phyloP scores from a whole-genome alignment of 805 yeast genomes.

The Sugiyamaella mastotermitis region DNA sequence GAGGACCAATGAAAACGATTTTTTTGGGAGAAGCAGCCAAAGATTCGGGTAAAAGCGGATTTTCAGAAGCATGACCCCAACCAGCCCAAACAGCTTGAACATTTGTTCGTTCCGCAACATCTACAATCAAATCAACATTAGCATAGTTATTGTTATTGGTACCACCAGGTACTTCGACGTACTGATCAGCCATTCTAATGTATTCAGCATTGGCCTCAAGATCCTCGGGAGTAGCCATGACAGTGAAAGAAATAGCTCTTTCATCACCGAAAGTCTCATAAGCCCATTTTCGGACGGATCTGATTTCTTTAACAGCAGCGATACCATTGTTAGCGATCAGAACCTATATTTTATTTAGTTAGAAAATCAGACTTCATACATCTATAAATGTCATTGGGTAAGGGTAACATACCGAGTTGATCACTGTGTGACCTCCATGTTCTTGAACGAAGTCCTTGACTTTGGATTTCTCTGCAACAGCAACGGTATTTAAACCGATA shows the following conservation, averaged over 20 bases:
- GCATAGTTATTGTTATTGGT: slow-evolving; percentile 98
- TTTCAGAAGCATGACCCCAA: slow-evolving; percentile 99
- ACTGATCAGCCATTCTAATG: slow-evolving; percentile 98
- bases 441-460: slow-evolving; percentile 79
- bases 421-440: slow-evolving; percentile 93
- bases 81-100: slow-evolving; percentile 99
- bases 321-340: slow-evolving; percentile 98
- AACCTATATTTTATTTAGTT: slow-evolving; percentile 32
- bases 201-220: slow-evolving; percentile 94
- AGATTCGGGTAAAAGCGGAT: slow-evolving; percentile 88
- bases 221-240: slow-evolving; percentile 99
- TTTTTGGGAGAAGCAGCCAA: slow-evolving; percentile 89
- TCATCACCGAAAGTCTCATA: slow-evolving; percentile 98
- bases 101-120: slow-evolving; percentile 91
- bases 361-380: too few species aligned
- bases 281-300: slow-evolving; percentile 98
- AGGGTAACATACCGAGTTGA: slow-evolving; percentile 50
- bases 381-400: background rate
- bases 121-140: slow-evolving; percentile 94
- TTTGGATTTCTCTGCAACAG: slow-evolving; percentile 60
- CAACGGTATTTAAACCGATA: slow-evolving; percentile 74
- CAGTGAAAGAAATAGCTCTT: slow-evolving; percentile 87
- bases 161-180: slow-evolving; percentile 98
- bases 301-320: slow-evolving; percentile 97
- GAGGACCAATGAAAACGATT: slow-evolving; percentile 95